Evolutionary conservation across 768 basidiomycete species (phyloP).

Genomic region (Phanerochaete carnosa): DNA sequence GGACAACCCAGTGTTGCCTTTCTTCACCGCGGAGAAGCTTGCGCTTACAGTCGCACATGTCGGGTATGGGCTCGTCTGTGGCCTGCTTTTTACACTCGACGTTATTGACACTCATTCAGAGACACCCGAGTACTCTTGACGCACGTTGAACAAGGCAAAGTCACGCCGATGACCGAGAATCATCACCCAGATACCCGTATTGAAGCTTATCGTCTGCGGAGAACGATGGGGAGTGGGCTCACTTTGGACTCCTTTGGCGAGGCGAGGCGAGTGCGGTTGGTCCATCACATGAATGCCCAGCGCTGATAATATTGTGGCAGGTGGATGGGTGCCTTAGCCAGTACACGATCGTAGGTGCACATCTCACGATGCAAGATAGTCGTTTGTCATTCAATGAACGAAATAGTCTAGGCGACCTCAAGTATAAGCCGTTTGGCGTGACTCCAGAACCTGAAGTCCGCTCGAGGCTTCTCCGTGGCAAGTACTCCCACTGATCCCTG

Average conservation of each 20-base stretch:
- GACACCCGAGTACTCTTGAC: slow-evolving; percentile 90
- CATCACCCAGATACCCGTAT: slow-evolving; percentile 93
- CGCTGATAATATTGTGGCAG: slow-evolving; percentile 31
- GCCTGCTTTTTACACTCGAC: background rate
- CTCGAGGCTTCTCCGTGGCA: slow-evolving; percentile 73
- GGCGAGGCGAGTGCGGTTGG: slow-evolving; percentile 53
- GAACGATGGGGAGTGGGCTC: slow-evolving; percentile 86
- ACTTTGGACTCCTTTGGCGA: slow-evolving; percentile 96
- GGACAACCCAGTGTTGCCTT: slow-evolving; percentile 75
- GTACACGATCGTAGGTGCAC: slow-evolving; percentile 74
- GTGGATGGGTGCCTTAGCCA: slow-evolving; percentile 94
- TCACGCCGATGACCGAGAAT: slow-evolving; percentile 86
- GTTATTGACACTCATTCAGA: slow-evolving; percentile 35
- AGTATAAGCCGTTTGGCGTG: slow-evolving; percentile 86
- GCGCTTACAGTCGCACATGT: slow-evolving; percentile 90
- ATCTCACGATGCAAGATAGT: background rate
- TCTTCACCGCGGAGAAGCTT: slow-evolving; percentile 74
- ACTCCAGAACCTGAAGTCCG: slow-evolving; percentile 91
- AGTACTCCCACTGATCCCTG: slow-evolving; percentile 10
- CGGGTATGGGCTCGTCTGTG: slow-evolving; percentile 51
- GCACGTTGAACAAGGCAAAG: slow-evolving; percentile 65
- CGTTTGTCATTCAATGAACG: background rate
- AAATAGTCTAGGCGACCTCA: slow-evolving; percentile 79
- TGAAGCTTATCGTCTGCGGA: slow-evolving; percentile 79
- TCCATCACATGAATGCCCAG: background rate